These are phyloP conservation scores for Leishmania gerbilli DNA, from an alignment of 208 protist species.

Conservation along the genomic window DNA sequence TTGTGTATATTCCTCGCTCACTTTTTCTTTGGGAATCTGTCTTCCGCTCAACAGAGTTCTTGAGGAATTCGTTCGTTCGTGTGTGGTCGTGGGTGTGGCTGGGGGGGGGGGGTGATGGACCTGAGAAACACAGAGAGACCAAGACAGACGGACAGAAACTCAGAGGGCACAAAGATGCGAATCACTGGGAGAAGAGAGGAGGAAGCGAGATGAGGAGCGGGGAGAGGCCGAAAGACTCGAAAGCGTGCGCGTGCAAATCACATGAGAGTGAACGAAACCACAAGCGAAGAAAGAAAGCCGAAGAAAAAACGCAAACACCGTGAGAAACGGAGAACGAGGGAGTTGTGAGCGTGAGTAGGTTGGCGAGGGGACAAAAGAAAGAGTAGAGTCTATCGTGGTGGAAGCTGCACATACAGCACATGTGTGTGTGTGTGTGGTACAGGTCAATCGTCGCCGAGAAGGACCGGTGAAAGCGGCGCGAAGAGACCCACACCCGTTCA, in stretches of 20 bases:
- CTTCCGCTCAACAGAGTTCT: neutral
- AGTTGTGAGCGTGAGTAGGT: neutral
- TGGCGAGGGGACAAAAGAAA: neutral
- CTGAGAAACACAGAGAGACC: neutral
- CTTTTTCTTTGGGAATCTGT: neutral
- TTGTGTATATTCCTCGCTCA: neutral
- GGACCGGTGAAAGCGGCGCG: neutral
- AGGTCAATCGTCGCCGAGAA: neutral
- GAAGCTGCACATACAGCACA: neutral
- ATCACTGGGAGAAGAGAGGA: neutral
- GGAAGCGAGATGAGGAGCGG: neutral
- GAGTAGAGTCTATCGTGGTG: neutral
- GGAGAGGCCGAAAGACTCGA: neutral
- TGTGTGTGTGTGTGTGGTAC: neutral
- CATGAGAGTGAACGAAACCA: neutral
- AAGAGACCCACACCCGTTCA: neutral
- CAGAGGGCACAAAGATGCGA: neutral
- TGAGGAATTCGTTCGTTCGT: neutral
- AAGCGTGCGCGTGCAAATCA: neutral
- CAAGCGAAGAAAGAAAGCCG: neutral
- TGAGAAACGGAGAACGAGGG: neutral
- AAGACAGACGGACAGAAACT: neutral
- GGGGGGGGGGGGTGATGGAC: neutral
- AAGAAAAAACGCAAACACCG: neutral
- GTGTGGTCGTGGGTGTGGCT: neutral